Evolutionary conservation across 2,329 filamentous ascomycete species (phyloP), one percentile per base, ranked within the genome.

Genomic region (Myriosclerotinia scirpicola): DNA sequence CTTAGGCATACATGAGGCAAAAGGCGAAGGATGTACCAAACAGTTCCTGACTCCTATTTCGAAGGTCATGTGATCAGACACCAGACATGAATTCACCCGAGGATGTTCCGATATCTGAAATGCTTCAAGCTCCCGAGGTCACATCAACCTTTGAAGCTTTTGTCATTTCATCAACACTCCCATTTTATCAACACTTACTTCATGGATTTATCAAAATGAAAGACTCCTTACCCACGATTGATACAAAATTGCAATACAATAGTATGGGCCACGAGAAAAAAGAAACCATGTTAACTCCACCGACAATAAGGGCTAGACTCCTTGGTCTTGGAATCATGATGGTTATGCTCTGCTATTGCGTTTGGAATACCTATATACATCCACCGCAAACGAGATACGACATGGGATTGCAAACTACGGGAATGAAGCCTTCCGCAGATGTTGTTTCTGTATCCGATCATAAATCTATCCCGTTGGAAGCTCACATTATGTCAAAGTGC

Each of bases 401-500:
- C 5, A 48, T 56, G 52, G 40, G 48, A 14, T 5, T 7, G n/a
- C 48, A 38, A 17, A 0, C n/a, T 60, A 15, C 26, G 6, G 56
- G 26, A 11, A 5, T n/a, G 26, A 26, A 26, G 14, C 15, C 36
- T n/a, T 38, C 5, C 7, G 4, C n/a, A 15, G 40, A 52, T 38
- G 15, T 48, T n/a, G 42, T 59, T 38, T 26, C 36, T 26, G 34
- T 50, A 56, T 56, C 42, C 9, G 30, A 46, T 58, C 67, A 67
- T 34, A 53, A 59, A 38, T 79, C 82, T 67, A 90, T 98, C 5
- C 90, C 92, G 5, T 80, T 99, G 2, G 95, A 99, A 77, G 91
- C 92, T 66, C 94, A 98, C 78, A 95, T 98, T 73, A 99, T 98
- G 89, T 91, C 88, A 80, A 97, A 98, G 83, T 99, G 95, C 75